Conservation (phyloP, 1,139 yeast species). For the Debaryomyces singareniensis region DNA sequence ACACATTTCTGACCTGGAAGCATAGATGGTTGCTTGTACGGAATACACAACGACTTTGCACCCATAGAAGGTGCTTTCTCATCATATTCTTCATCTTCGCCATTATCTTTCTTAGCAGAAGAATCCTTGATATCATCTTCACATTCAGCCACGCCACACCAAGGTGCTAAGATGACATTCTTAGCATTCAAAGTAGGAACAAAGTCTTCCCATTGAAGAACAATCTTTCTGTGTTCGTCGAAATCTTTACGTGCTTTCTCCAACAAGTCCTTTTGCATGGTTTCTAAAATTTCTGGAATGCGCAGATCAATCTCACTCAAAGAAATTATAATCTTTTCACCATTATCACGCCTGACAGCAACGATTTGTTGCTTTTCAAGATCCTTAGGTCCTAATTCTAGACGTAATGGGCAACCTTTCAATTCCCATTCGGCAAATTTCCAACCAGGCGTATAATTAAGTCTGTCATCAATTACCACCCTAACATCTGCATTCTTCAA, state of each 20-base stretch:
- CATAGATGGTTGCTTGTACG: conserved; percentile 83
- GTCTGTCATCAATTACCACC: conserved; percentile 82
- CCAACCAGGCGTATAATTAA: conserved; percentile 97
- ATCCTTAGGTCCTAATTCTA: conserved; percentile 96
- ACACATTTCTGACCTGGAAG: conserved; percentile 80
- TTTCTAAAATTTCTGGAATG: conserved; percentile 72
- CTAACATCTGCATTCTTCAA: conserved; percentile 59
- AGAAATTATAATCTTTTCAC: conserved; percentile 63
- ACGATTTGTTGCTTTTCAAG: conserved; percentile 71
- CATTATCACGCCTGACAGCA: conserved; percentile 90
- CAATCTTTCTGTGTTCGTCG: conserved; percentile 76
- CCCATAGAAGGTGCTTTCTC: conserved; percentile 99
- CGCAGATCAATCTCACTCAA: conserved; percentile 60
- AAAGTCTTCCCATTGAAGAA: conserved; percentile 84
- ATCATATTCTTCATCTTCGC: conserved; percentile 81
- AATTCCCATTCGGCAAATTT: conserved; percentile 97
- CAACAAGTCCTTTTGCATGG: conserved; percentile 71
- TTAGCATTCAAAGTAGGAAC: conserved; percentile 89
- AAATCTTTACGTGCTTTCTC: conserved; percentile 73
- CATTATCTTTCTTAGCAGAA: conserved; percentile 77
- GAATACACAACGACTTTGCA: conserved; percentile 96
- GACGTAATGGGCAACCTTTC: conserved; percentile 89
- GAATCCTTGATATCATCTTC: conserved; percentile 96
- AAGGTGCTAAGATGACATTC: conserved; percentile 88
- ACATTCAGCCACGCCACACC: conserved; percentile 94